These are phyloP conservation scores for Mycotypha africana DNA, from an alignment of 371 early-diverging fungal genomes.

Conservation along the genomic window DNA sequence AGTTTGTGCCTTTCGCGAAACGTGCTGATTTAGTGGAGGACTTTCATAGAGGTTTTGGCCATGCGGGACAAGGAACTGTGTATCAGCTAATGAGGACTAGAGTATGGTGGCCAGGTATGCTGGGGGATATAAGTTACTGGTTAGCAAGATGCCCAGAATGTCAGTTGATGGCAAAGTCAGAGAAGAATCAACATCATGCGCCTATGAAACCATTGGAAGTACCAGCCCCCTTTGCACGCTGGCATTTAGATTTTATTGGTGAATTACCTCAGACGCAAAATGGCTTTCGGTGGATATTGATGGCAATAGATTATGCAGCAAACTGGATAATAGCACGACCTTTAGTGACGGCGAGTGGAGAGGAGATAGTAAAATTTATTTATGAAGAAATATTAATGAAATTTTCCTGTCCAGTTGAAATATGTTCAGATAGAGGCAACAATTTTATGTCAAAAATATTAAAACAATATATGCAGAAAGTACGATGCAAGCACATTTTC, in stretches of 20 bases:
- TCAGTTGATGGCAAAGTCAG: constrained; percentile 3
- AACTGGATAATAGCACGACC: constrained; percentile 32
- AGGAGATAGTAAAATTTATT: constrained; percentile 22
- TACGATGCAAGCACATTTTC: constrained; percentile 14
- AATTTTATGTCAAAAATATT: constrained; percentile 9
- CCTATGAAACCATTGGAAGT: constrained; percentile 5
- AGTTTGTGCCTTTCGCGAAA: no score
- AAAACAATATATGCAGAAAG: not conserved
- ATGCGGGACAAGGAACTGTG: constrained; percentile 8
- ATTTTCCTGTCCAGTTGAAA: constrained; percentile 22
- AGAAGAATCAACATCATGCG: not conserved
- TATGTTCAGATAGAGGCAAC: constrained; percentile 13
- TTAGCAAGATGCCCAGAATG: not conserved
- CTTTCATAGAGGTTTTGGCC: constrained; percentile 10
- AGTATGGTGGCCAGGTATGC: constrained; percentile 3
- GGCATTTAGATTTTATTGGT: constrained; percentile 27
- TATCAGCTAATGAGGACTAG: not conserved
- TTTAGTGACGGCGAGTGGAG: constrained; percentile 5
- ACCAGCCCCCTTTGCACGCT: constrained; percentile 10
- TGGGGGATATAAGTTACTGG: constrained; percentile 5
- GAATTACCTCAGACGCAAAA: constrained; percentile 13
- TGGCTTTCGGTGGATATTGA: constrained; percentile 17
- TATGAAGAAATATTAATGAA: constrained; percentile 12
- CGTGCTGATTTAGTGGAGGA: constrained; percentile 5
- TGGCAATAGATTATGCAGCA: constrained; percentile 36